Evolutionary conservation across 345 rosid genomes (phyloP), one percentile per base, ranked within the genome.

Genomic region (Populus deltoides): DNA sequence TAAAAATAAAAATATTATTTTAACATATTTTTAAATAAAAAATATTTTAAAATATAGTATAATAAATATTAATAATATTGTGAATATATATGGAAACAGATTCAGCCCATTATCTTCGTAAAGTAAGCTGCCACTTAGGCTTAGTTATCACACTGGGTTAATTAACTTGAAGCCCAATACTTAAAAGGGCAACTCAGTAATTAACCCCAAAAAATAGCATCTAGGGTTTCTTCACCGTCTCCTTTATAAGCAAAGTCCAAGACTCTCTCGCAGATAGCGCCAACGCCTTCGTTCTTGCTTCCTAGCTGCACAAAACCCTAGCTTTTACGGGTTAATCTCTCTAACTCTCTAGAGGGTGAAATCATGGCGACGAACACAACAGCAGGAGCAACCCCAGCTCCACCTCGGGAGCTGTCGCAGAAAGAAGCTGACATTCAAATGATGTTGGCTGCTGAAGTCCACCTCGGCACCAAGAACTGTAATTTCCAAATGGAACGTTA

Each of bases 371-470:
- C 63, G 63, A 59, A 59, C 63, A 59, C 29, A 15, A 15, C 51
- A 47, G 16, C 51, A 47, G 51, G 17, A 3, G 63, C 63, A 57
- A 3, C 29, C 5, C 63, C 63, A 59, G 63, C 63, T 3, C 63
- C 29, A 59, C 63, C 27, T 9, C 63, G 63, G 63, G 29, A 59
- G 29, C 29, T 59, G 29, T 59, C 63, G 15, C 63, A 59, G 63
- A 59, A 59, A n/a, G 63, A 59, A 59, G 63, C 63, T 24, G 63
- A 59, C 63, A 59, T 59, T 59, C 63, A 59, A 59, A 59, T 59
- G 63, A 59, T 59, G 63, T 59, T 59, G 63, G 63, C 63, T n/a
- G 63, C 63, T 59, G 63, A 59, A 59, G 63, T 59, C 5, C 63
- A 59, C 63, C 63, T 59, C 12, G 63, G 63, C 63, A 59, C 63